These are phyloP conservation scores for Talaromyces islandicus DNA, from an alignment of 2,329 filamentous ascomycete genomes.

Conservation along the genomic window DNA sequence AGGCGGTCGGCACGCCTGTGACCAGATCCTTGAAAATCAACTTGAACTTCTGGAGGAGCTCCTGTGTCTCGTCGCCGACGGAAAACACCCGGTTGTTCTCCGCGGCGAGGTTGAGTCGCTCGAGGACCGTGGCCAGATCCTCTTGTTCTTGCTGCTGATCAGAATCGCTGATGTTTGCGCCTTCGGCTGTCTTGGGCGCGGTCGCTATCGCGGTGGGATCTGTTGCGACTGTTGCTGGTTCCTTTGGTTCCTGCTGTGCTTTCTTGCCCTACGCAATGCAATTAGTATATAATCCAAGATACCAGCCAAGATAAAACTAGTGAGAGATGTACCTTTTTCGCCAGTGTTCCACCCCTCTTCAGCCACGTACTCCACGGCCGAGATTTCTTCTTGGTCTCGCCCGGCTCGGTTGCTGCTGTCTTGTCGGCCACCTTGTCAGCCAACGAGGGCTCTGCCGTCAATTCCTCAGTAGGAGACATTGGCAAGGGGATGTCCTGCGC, in stretches of 20 bases:
- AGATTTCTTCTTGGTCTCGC: conserved; percentile 7
- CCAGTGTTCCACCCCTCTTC: conserved; percentile 21
- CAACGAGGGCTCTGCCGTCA: conserved; percentile 15
- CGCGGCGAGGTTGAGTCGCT: conserved; percentile 75
- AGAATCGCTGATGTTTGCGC: conserved; percentile 28
- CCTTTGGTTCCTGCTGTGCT: conserved; percentile 12
- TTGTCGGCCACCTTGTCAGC: conserved; percentile 20
- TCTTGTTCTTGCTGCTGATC: conserved; percentile 55
- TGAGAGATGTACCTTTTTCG: conserved; percentile 10
- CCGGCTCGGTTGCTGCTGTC: neutral
- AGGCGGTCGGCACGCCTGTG: conserved; percentile 88
- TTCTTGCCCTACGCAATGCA: neutral
- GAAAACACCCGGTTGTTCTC: conserved; percentile 82
- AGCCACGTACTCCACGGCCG: conserved; percentile 22
- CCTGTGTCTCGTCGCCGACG: conserved; percentile 75
- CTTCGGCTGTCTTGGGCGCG: conserved; percentile 19
- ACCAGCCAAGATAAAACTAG: neutral
- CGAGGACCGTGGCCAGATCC: conserved; percentile 73
- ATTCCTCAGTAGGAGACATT: conserved; percentile 41
- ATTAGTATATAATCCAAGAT: neutral
- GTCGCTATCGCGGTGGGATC: conserved; percentile 22
- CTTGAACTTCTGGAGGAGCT: conserved; percentile 77
- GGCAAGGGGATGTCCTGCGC: conserved; percentile 47
- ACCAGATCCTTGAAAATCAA: conserved; percentile 86
- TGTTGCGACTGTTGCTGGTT: conserved; percentile 17